Evolutionary conservation across 257 asterid genomes (phyloP).

Genomic region (Primulina tabacum): DNA sequence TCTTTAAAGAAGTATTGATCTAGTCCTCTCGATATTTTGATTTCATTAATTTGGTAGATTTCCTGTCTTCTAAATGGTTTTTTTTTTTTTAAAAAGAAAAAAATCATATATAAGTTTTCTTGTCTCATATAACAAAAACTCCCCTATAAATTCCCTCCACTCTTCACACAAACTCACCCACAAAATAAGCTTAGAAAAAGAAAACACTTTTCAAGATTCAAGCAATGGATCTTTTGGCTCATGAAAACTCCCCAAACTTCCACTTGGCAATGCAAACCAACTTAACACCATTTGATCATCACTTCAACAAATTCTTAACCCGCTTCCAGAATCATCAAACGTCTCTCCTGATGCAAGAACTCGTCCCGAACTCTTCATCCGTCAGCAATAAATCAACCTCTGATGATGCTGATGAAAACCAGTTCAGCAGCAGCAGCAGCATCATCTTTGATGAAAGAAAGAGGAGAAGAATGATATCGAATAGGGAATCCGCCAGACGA

Average conservation of each 20-base stretch:
- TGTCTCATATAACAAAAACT: constrained; percentile 29
- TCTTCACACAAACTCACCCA: constrained; percentile 39
- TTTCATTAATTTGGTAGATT: no score
- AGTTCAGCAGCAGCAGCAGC: constrained; percentile 11
- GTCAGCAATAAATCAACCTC: constrained; percentile 68
- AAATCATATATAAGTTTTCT: background rate
- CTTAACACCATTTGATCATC: constrained; percentile 35
- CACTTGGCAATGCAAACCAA: constrained; percentile 35
- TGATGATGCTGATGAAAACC: constrained; percentile 70
- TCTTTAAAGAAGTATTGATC: no score
- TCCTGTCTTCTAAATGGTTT: no score
- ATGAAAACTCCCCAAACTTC: constrained; percentile 45
- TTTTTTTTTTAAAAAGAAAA: no score
- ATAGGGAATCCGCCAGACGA: constrained; percentile 82
- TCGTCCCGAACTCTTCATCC: constrained; percentile 30
- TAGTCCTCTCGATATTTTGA: no score
- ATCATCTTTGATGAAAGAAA: constrained; percentile 61
- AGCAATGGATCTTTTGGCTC: constrained; percentile 45
- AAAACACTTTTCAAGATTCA: constrained; percentile 32
- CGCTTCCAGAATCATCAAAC: constrained; percentile 36
- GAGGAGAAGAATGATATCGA: constrained; percentile 82
- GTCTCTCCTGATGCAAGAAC: constrained; percentile 33
- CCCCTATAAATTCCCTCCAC: constrained; percentile 58
- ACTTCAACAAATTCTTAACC: constrained; percentile 34
- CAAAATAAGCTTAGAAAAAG: constrained; percentile 15